Base-by-base conservation (phyloP, 2,329 filamentous ascomycete species). In the Aspergillus sp. region DNA sequence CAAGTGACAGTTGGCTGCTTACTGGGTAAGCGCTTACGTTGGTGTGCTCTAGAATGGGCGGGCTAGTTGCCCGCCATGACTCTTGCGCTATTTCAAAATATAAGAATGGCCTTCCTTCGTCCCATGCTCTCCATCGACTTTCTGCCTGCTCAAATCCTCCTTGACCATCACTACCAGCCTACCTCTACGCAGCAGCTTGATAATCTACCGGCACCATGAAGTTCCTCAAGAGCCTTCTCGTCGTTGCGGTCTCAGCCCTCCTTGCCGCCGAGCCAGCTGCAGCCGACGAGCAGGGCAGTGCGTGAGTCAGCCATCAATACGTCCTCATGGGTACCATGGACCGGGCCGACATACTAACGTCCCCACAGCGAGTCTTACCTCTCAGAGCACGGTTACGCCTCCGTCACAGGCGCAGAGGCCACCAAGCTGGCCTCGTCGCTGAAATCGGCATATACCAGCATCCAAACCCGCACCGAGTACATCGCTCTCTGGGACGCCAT, bases 341-440 rank as follows among this genome's bases (percentile, higher is more conserved):
- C 19, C 19, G 10, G 19, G 10, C 6, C 19, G 10, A 22, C 19
- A 22, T 10, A 22, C 19, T 22, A 10, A 22, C 19, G 6, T n/a
- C 19, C 10, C 10, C 10, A 6, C 19, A 22, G 19, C 6, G 6
- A 22, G 10, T 29, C 27, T 15, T 29, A 29, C 27, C 27, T 29
- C 27, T 14, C 27, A n/a, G 27, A 29, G 15, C 12, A 14, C 12
- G 27, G 27, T 8, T 15, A 7, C 15, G 15, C 31, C 10, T 5
- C 13, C 19, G 8, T 27, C 22, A 25, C 31, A 19, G 31, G 31
- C 12, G 11, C 31, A 19, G 27, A 19, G 11, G 31, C 31, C 8
- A 33, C 31, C 31, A 13, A 8, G 10, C 31, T 33, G 12, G 31
- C 31, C 22, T 8, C 8, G 13, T 19, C 31, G n/a, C 31, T 33